Conservation (phyloP, 257 asterid species). For the Henckelia pumila region DNA sequence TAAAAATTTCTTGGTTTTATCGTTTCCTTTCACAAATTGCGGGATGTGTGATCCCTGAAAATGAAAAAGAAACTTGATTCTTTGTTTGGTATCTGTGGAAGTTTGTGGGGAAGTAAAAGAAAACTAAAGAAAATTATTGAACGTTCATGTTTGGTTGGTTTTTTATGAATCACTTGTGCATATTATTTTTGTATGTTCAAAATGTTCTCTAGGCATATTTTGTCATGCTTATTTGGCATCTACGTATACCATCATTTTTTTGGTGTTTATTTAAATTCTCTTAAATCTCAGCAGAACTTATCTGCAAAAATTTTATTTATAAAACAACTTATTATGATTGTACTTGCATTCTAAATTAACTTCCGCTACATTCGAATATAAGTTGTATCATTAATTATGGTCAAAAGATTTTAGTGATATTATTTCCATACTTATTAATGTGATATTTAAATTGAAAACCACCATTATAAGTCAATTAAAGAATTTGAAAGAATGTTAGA, state of each 20-base stretch:
- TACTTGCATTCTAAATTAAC: neutral
- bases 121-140: neutral
- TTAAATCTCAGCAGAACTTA: neutral
- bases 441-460: no score
- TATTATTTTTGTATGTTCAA: neutral
- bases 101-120: neutral
- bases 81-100: neutral
- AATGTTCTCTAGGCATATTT: neutral
- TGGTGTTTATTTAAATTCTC: no score
- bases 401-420: neutral
- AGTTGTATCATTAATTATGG: neutral
- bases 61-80: neutral
- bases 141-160: neutral
- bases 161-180: no score
- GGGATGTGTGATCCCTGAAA: neutral
- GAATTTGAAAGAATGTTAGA: neutral
- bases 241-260: neutral
- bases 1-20: neutral
- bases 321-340: no score
- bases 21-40: conserved; percentile 8
- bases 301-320: no score
- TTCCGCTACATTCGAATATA: neutral
- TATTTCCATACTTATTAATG: neutral
- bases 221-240: neutral
- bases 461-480: neutral